Evolutionary conservation across 2,329 filamentous ascomycete species (phyloP).

Genomic region (Mollisiaceae sp.): DNA sequence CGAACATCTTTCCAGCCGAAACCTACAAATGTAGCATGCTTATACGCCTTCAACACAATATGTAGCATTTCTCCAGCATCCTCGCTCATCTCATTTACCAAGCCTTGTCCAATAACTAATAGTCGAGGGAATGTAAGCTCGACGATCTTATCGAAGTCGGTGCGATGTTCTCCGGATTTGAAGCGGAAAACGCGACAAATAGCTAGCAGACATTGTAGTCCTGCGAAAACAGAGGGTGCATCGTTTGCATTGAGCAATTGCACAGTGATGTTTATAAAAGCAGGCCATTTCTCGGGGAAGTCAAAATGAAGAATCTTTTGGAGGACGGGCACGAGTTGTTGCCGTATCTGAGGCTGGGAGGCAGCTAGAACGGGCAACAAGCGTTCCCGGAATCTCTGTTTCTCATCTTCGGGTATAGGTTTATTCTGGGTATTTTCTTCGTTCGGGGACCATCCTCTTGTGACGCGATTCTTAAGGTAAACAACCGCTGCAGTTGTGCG

Average conservation of each 20-base stretch:
- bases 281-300: conserved; percentile 92
- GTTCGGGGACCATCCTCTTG: conserved; percentile 82
- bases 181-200: conserved; percentile 96
- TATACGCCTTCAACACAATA: conserved; percentile 94
- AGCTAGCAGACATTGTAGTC: conserved; percentile 89
- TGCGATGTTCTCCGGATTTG: conserved; percentile 79
- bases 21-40: conserved; percentile 94
- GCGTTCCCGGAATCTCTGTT: conserved; percentile 82
- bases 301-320: conserved; percentile 96
- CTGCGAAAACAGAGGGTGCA: conserved; percentile 85
- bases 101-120: conserved; percentile 82
- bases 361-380: conserved; percentile 87
- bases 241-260: conserved; percentile 88
- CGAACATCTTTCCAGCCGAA: conserved; percentile 27
- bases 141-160: conserved; percentile 93
- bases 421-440: conserved; percentile 73
- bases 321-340: conserved; percentile 91
- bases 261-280: conserved; percentile 90
- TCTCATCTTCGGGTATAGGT: conserved; percentile 86
- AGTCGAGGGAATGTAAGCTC: conserved; percentile 88
- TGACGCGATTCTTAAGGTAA: conserved; percentile 97
- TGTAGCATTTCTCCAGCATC: conserved; percentile 98
- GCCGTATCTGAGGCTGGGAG: conserved; percentile 80
- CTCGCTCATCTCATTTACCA: conserved; percentile 88
- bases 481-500: conserved; percentile 73